Evolutionary conservation across 495 filamentous ascomycete species (phyloP).

Genomic region (Penicillium cosmopolitanum): DNA sequence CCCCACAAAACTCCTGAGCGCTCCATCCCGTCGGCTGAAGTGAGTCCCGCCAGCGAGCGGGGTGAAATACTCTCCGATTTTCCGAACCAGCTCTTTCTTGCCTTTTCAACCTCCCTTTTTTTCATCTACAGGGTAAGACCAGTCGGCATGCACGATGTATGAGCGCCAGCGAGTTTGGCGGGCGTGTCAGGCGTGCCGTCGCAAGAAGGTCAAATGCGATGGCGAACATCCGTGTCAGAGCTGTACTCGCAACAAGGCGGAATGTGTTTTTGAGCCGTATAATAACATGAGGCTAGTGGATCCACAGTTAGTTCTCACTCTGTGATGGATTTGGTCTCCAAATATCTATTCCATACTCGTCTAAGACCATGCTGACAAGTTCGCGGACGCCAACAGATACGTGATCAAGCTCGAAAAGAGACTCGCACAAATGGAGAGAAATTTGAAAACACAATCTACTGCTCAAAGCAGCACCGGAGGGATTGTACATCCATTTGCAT

Average conservation of each 20-base stretch:
- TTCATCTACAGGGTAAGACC: neutral
- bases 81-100: neutral
- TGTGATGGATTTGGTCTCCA: neutral
- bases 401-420: conserved; percentile 15
- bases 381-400: conserved; percentile 5
- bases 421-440: conserved; percentile 11
- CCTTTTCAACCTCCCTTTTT: neutral
- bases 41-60: neutral
- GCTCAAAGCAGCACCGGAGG: neutral
- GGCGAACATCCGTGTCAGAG: conserved; percentile 27
- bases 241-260: conserved; percentile 16
- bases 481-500: neutral
- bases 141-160: conserved; percentile 11
- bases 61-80: conserved; percentile 1
- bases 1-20: neutral
- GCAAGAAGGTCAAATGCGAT: conserved; percentile 26
- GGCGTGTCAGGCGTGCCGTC: conserved; percentile 32
- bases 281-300: conserved; percentile 20
- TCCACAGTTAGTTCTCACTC: conserved; percentile 15
- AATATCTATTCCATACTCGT: too few relatives aligned
- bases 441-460: conserved; percentile 7
- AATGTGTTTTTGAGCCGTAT: conserved; percentile 19
- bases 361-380: neutral
- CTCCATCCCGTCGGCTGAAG: neutral
- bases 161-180: conserved; percentile 36